Conservation (phyloP, 805 yeast genomes). For the Lachancea kluyveri region DNA sequence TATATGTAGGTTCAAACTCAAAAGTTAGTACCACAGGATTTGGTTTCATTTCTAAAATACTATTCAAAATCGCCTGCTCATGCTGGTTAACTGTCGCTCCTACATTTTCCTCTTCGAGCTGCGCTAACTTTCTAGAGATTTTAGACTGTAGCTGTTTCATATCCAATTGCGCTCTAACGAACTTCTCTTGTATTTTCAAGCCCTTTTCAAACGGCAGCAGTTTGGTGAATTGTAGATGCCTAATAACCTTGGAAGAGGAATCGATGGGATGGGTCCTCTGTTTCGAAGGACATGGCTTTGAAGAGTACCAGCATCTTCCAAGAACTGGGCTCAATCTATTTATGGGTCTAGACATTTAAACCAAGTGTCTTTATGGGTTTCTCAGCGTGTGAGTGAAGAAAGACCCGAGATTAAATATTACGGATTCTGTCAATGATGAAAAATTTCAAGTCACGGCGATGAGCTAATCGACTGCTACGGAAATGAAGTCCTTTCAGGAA, state of each 20-base stretch:
- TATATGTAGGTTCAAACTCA: constrained; percentile 80
- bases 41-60: constrained; percentile 45
- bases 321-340: too few species aligned
- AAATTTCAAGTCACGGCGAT: too few species aligned
- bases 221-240: constrained; percentile 40
- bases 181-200: constrained; percentile 46
- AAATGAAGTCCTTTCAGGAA: too few species aligned
- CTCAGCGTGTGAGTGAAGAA: too few species aligned
- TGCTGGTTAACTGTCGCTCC: constrained; percentile 35
- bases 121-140: constrained; percentile 36
- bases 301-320: background rate
- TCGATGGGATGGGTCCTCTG: constrained; percentile 28
- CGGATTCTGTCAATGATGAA: too few species aligned
- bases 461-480: too few species aligned
- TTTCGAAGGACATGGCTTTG: constrained; percentile 8
- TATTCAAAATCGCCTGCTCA: constrained; percentile 40
- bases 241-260: constrained; percentile 31
- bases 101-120: constrained; percentile 33
- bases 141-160: constrained; percentile 48
- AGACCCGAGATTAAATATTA: too few species aligned
- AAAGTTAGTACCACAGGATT: constrained; percentile 70
- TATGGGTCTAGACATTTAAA: too few species aligned
- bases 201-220: constrained; percentile 42
- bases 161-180: constrained; percentile 52
- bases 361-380: too few species aligned